These are phyloP conservation scores for Aspergillus sclerotialis DNA, from an alignment of 2,329 filamentous ascomycete genomes.

Conservation along the genomic window DNA sequence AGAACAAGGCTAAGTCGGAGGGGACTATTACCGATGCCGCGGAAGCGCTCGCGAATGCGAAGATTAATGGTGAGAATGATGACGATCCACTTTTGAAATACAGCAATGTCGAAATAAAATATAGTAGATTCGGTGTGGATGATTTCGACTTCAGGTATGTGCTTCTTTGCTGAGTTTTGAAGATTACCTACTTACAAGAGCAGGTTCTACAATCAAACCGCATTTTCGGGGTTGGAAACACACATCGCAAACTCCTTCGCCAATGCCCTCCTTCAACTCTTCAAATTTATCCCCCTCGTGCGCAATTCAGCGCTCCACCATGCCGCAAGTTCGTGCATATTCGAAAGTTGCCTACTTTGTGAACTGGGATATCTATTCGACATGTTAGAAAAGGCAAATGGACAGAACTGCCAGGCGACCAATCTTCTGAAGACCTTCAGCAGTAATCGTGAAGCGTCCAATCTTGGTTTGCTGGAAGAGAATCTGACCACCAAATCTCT, in stretches of 20 bases:
- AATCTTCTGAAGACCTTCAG: conserved; percentile 89
- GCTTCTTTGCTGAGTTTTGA: conserved; percentile 71
- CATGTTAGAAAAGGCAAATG: conserved; percentile 94
- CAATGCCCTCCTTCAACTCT: conserved; percentile 82
- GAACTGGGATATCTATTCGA: conserved; percentile 94
- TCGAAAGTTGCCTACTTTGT: conserved; percentile 79
- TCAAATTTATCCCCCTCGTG: conserved; percentile 82
- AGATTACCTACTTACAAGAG: conserved; percentile 27
- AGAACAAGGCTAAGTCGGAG: conserved; percentile 34
- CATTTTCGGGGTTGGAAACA: conserved; percentile 85
- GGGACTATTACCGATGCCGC: conserved; percentile 48
- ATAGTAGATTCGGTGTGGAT: conserved; percentile 98
- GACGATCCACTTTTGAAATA: conserved; percentile 84
- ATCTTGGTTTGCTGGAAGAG: conserved; percentile 77
- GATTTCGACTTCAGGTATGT: conserved; percentile 98
- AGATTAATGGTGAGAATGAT: conserved; percentile 64
- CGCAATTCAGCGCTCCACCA: conserved; percentile 86
- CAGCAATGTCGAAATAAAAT: conserved; percentile 93
- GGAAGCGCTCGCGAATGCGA: conserved; percentile 60
- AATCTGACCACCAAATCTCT: conserved; percentile 65
- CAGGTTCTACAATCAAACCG: conserved; percentile 90
- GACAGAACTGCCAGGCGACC: conserved; percentile 90
- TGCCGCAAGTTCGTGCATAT: conserved; percentile 74
- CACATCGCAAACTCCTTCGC: conserved; percentile 97
- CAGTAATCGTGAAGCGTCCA: conserved; percentile 69